These are phyloP conservation scores for Chlamydomonas incerta DNA, from an alignment of 139 green algal genomes.

Conservation along the genomic window DNA sequence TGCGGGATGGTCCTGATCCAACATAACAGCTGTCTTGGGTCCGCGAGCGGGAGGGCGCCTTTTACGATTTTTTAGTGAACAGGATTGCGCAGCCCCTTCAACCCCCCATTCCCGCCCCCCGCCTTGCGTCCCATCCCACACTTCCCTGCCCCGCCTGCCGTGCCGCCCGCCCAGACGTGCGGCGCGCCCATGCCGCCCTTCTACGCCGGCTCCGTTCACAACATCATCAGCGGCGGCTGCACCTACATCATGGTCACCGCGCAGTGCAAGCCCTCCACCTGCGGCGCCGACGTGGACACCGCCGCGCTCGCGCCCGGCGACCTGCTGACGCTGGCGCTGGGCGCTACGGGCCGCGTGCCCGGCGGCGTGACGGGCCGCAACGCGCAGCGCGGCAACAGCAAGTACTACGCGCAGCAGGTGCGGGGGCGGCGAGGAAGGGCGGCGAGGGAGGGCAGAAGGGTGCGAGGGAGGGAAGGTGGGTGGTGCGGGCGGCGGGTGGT, in stretches of 20 bases:
- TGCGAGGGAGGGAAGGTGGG: too few species aligned
- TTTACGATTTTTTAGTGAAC: too few species aligned
- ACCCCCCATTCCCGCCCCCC: background rate
- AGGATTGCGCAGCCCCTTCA: too few species aligned
- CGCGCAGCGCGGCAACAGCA: background rate
- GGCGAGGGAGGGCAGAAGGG: too few species aligned
- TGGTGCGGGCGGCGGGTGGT: too few species aligned
- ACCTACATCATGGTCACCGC: slow-evolving; percentile 26
- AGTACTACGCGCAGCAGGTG: background rate
- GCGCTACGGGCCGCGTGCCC: background rate
- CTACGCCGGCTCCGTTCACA: background rate
- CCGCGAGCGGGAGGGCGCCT: too few species aligned
- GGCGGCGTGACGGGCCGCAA: background rate
- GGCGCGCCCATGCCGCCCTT: background rate
- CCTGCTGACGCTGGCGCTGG: background rate
- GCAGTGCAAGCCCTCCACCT: slow-evolving; percentile 6
- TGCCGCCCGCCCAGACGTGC: slow-evolving; percentile 3
- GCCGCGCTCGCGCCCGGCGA: background rate
- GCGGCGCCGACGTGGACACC: background rate
- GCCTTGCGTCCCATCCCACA: background rate
- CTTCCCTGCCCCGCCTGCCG: too few species aligned
- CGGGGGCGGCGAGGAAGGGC: too few species aligned
- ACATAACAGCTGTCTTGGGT: too few species aligned
- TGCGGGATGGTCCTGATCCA: too few species aligned
- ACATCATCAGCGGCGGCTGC: background rate